Evolutionary conservation across 129 eudicot genomes (phyloP), one percentile per base, ranked within the genome.

Genomic region (Arctium lappa): DNA sequence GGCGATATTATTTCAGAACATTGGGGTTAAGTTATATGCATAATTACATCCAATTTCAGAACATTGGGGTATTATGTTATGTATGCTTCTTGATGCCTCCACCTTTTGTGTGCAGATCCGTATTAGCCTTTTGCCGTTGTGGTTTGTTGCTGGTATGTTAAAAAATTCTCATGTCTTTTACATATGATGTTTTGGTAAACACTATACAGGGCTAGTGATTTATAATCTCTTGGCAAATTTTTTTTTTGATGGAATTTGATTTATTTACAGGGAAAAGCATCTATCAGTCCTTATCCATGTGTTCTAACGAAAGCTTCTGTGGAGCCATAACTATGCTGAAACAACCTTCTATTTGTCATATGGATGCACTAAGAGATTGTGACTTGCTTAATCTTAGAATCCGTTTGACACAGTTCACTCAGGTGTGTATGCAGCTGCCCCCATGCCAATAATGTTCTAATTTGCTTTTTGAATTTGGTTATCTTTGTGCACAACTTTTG

Each of bases 101-200:
- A 63, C 69, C 30, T 69, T 72, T 31, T 69, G 68, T 74, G 38
- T 39, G 48, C 31, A 95, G 95, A 90, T 91, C 16, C 97, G 94
- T 74, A 33, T 86, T 48, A 69, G 73, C 83, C 94, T 95, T 48
- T 89, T 95, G 84, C 97, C 99, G 0, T 82, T 91, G 82, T 87
- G 95, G 91, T 95, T 88, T 84, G 81, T 80, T 48, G 84, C 88
- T 85, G 99, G 99, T 95, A 91, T 77, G 89, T 76, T 74, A 56
- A 73, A 48, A 71, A 73, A 9, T 9, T 79, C 32, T 42, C 30
- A 39, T 1, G 66, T 73, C 32, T 9, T n/a, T 33, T 74, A 48
- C 76, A 29, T 86, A 39, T 68, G 40, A 38, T 62, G 50, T 42
- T 62, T 74, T 56, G 80, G 74, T 40, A 32, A 74, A 73, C 53